Percentiles rank a stretch among this genome's conserved stretches.
phyloP scores from a whole-genome alignment of 1,284 basidiomycete species.

The Fistulinella staudtii region DNA sequence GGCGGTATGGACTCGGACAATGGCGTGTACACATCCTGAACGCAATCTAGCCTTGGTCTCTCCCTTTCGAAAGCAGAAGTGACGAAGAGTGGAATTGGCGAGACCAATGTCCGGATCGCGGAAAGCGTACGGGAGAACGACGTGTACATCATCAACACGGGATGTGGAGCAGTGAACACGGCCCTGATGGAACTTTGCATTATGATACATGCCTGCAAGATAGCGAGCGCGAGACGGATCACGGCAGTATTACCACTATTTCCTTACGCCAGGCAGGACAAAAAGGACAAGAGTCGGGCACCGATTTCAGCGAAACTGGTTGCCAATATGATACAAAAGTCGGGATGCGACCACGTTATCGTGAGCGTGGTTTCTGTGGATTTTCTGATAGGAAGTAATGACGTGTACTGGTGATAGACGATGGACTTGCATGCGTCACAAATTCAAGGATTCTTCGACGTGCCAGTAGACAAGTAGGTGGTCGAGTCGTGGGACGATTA shows the following conservation, averaged over 20 bases:
- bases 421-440: conserved; percentile 99
- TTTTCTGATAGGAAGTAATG: conserved; percentile 2
- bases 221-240: conserved; percentile 92
- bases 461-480: conserved; percentile 98
- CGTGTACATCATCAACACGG: conserved; percentile 98
- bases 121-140: conserved; percentile 98
- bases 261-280: conserved; percentile 96
- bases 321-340: conserved; percentile 97
- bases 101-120: conserved; percentile 87
- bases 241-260: conserved; percentile 95
- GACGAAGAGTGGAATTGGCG: conserved; percentile 86
- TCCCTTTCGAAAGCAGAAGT: conserved; percentile 84
- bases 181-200: conserved; percentile 96
- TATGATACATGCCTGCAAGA: conserved; percentile 99
- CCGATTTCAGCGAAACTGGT: conserved; percentile 99
- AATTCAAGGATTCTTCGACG: conserved; percentile 99
- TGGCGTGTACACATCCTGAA: conserved; percentile 18
- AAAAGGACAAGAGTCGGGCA: conserved; percentile 98
- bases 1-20: conserved; percentile 57
- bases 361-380: conserved; percentile 49
- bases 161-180: conserved; percentile 83
- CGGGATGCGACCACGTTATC: conserved; percentile 98
- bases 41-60: conserved; percentile 67
- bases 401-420: conserved; percentile 54
- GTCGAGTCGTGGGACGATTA: conserved; percentile 4